Conservation (phyloP, 768 basidiomycete genomes). For the Jaapia argillacea region DNA sequence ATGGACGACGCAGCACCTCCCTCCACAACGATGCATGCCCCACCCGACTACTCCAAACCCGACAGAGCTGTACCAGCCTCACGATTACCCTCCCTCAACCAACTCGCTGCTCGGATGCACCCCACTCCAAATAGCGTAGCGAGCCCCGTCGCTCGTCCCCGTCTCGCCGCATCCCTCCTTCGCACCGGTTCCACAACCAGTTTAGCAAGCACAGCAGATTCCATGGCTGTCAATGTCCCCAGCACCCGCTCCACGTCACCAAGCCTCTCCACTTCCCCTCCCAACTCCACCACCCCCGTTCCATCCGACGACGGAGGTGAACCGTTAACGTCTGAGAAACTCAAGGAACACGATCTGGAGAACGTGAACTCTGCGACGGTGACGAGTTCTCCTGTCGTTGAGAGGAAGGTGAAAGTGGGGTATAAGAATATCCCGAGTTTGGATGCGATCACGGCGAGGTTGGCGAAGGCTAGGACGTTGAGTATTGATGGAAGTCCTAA, state of each 20-base stretch:
- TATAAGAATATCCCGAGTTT: slow-evolving; percentile 86
- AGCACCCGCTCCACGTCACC: slow-evolving; percentile 63
- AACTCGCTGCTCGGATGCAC: slow-evolving; percentile 71
- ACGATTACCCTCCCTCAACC: slow-evolving; percentile 68
- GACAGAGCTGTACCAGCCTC: slow-evolving; percentile 22
- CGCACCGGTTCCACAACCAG: slow-evolving; percentile 41
- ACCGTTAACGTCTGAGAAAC: slow-evolving; percentile 53
- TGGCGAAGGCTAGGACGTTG: slow-evolving; percentile 61
- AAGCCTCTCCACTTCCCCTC: slow-evolving; percentile 34
- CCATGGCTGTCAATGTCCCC: slow-evolving; percentile 55
- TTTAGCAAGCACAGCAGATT: slow-evolving; percentile 39
- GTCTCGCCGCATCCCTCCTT: slow-evolving; percentile 64
- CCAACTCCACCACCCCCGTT: slow-evolving; percentile 31
- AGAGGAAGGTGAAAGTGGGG: slow-evolving; percentile 40
- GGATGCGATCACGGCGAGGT: slow-evolving; percentile 74
- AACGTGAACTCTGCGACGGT: slow-evolving; percentile 20
- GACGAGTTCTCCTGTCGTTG: slow-evolving; percentile 18
- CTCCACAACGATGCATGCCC: too few species aligned
- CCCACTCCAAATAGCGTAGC: slow-evolving; percentile 20
- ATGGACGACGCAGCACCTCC: too few species aligned
- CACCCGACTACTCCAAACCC: too few species aligned
- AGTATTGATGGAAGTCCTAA: slow-evolving; percentile 48
- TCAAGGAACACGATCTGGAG: slow-evolving; percentile 57
- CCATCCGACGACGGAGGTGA: slow-evolving; percentile 35
- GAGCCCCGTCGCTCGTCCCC: slow-evolving; percentile 42